Evolutionary conservation across 805 yeast genomes (phyloP).

Genomic region (Ogataea pilisensis): DNA sequence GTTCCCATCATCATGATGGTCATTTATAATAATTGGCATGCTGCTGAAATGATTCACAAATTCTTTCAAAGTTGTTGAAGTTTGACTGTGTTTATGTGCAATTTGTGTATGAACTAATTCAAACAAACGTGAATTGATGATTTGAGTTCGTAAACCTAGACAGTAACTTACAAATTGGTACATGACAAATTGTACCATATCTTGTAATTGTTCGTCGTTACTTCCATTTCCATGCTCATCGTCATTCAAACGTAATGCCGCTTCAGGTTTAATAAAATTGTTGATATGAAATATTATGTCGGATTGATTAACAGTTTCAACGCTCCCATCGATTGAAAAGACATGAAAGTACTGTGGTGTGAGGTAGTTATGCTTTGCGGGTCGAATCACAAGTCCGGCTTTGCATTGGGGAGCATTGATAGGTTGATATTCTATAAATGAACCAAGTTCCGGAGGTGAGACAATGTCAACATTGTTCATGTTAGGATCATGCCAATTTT

Average conservation of each 20-base stretch:
- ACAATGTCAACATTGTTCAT: background rate
- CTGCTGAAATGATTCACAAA: background rate
- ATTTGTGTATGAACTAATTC: background rate
- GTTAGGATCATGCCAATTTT: background rate
- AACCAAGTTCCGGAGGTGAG: constrained; percentile 3
- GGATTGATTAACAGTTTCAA: constrained; percentile 2
- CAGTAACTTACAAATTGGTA: background rate
- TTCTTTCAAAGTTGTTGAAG: background rate
- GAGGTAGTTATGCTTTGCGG: constrained; percentile 3
- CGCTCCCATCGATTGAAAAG: constrained; percentile 1
- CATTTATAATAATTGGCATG: background rate
- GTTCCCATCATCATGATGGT: background rate
- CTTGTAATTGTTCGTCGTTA: background rate
- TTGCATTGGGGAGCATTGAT: background rate
- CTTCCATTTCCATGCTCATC: background rate
- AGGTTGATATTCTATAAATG: constrained; percentile 9
- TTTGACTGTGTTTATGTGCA: background rate
- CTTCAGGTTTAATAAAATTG: constrained; percentile 2
- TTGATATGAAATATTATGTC: constrained; percentile 7
- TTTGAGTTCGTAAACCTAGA: background rate
- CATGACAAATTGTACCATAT: background rate
- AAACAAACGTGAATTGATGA: background rate
- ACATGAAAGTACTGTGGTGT: constrained; percentile 7
- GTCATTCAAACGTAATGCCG: background rate
- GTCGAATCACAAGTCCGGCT: constrained; percentile 5